Base-by-base conservation (phyloP, 2,329 filamentous ascomycete genomes). In the Volutella citrinella region DNA sequence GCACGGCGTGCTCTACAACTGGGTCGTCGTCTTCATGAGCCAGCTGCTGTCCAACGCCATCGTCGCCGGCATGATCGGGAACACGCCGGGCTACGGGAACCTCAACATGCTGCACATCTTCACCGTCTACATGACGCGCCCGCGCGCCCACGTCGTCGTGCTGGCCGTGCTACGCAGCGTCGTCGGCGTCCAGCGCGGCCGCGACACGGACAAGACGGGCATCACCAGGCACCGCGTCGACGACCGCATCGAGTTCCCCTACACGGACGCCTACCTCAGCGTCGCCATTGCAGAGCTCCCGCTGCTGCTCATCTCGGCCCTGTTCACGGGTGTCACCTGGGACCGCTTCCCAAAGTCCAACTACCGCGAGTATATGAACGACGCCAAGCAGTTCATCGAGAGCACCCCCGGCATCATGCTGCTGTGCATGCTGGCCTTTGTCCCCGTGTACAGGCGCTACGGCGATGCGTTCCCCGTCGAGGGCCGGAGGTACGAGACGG, bases 321-420 rank as follows among this genome's bases (percentile, higher is more conserved):
- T 52, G 3, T 52, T 52, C 28, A 52, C 49, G 1, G 38, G 49
- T 9, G 43, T 51, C 10, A 52, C 49, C 8, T 53, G 49, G 49
- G 30, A 51, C 22, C 49, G 49, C n/a, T 22, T 46, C 22, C 45
- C 45, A 4, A 13, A 12, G 1, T 41, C 38, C n/a, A 38, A 27
- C 8, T 15, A 38, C 3, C 41, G 38, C 18, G 43, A 45, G 7
- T 48, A 42, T 27, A 29, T 40, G 3, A 14, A 41, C 4, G 49
- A 49, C 21, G 38, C 45, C n/a, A 34, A 49, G 13, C 44, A 34
- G 35, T 52, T 42, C 30, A 20, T 52, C 6, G 41, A 38, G 2
- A 51, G 49, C 30, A 26, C 46, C 2, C 50, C 50, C 1, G 47
- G 35, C 5, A 25, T 52, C 6, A 41, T 49, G 41, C 17, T 42